Evolutionary conservation across 2,329 filamentous ascomycete genomes (phyloP).

Genomic region (Tolypocladium tundrense): DNA sequence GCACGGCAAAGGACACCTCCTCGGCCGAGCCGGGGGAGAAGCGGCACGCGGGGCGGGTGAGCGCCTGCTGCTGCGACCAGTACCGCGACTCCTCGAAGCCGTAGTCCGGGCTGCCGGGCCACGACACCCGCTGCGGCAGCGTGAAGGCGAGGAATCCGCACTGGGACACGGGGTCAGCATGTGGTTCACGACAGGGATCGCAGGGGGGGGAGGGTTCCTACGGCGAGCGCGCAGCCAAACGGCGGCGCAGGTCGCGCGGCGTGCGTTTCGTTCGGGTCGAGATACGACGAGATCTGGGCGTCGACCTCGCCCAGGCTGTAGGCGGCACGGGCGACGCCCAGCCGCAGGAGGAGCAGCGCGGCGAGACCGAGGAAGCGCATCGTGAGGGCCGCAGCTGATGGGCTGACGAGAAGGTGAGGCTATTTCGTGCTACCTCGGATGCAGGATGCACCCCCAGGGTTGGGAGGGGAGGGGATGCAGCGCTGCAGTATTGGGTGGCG

Average conservation of each 20-base stretch:
- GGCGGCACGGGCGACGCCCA: background rate
- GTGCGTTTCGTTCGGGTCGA: background rate
- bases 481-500: background rate
- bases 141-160: slow-evolving; percentile 11
- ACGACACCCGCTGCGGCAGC: slow-evolving; percentile 6
- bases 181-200: background rate
- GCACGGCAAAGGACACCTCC: slow-evolving; percentile 16
- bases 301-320: slow-evolving; percentile 5
- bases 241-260: background rate
- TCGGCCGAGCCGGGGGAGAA: slow-evolving; percentile 12
- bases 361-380: slow-evolving; percentile 3
- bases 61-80: slow-evolving; percentile 14
- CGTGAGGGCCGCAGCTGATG: background rate
- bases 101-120: slow-evolving; percentile 8
- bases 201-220: background rate
- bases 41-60: slow-evolving; percentile 10
- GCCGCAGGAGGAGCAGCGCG: slow-evolving; percentile 1
- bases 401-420: background rate
- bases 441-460: background rate
- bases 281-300: slow-evolving; percentile 6
- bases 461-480: background rate
- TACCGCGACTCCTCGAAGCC: slow-evolving; percentile 9
- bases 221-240: slow-evolving; percentile 2
- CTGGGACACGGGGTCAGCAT: slow-evolving; percentile 3
- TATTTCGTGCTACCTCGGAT: no score